Conservation (phyloP, 2,329 filamentous ascomycete genomes). For the Botryosphaeria dothidea region DNA sequence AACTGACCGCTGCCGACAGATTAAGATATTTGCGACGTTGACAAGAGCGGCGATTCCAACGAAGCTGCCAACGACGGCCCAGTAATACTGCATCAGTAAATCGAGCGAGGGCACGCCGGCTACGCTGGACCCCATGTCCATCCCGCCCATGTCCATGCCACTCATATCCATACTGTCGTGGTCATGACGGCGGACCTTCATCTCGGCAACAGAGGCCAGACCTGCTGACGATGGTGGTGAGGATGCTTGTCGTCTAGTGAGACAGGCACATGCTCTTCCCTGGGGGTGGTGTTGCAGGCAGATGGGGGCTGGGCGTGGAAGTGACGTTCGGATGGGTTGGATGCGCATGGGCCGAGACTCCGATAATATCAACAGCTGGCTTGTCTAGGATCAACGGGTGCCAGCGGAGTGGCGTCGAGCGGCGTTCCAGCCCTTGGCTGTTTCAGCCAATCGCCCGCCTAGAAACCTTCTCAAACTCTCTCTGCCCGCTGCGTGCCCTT, state of each 20-base stretch:
- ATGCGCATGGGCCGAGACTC: background rate
- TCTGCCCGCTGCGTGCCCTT: background rate
- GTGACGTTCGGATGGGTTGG: background rate
- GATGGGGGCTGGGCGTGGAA: background rate
- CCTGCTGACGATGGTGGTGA: background rate
- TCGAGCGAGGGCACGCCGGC: constrained; percentile 46
- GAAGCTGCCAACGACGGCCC: constrained; percentile 50
- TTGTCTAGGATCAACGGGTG: background rate
- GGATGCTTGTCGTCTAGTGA: background rate
- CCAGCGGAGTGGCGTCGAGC: background rate
- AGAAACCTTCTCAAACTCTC: constrained; percentile 11
- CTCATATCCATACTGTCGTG: constrained; percentile 29
- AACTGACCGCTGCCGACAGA: constrained; percentile 52
- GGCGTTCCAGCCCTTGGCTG: background rate
- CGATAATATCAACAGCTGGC: background rate
- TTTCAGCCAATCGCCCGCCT: background rate
- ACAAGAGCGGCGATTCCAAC: constrained; percentile 46
- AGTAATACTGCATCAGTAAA: constrained; percentile 55
- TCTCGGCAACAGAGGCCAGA: background rate
- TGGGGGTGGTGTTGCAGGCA: background rate
- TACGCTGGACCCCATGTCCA: constrained; percentile 41
- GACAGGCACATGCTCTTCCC: background rate
- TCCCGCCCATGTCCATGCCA: constrained; percentile 15
- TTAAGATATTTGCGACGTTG: constrained; percentile 49
- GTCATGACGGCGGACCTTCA: background rate